phyloP scores from a whole-genome alignment of 441 rosid genomes.

The Erodium trifolium region DNA sequence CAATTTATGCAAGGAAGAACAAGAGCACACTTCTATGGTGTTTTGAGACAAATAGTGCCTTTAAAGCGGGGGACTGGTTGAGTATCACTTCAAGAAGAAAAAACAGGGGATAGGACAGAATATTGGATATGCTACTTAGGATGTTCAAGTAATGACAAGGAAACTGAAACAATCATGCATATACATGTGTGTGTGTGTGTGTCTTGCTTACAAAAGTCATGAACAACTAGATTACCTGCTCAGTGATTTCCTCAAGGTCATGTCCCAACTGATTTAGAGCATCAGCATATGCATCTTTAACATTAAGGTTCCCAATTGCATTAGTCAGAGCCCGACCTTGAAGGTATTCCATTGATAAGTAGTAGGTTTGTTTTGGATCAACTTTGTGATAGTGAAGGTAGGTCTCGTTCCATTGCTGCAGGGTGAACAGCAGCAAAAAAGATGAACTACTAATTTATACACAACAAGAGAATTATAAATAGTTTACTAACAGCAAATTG shows the following conservation, averaged over 20 bases:
- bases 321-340: constrained; percentile 95
- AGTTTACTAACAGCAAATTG: no score
- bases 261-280: constrained; percentile 74
- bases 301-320: constrained; percentile 70
- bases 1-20: constrained; percentile 1
- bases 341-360: constrained; percentile 95
- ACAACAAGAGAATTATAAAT: not conserved
- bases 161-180: no score
- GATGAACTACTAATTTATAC: not conserved
- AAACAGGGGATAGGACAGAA: no score
- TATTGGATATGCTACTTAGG: no score
- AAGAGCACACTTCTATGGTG: not conserved
- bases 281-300: constrained; percentile 69
- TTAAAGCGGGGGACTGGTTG: not conserved
- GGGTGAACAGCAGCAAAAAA: constrained; percentile 15
- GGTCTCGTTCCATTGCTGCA: constrained; percentile 94
- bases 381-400: constrained; percentile 64
- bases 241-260: constrained; percentile 70
- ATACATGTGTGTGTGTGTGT: no score
- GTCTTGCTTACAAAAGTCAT: not conserved
- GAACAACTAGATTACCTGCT: constrained; percentile 49
- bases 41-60: not conserved
- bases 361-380: constrained; percentile 88
- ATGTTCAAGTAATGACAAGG: no score
- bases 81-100: not conserved